Conservation (phyloP, 148 eudicot genomes). For the Heliosperma pusillum region DNA sequence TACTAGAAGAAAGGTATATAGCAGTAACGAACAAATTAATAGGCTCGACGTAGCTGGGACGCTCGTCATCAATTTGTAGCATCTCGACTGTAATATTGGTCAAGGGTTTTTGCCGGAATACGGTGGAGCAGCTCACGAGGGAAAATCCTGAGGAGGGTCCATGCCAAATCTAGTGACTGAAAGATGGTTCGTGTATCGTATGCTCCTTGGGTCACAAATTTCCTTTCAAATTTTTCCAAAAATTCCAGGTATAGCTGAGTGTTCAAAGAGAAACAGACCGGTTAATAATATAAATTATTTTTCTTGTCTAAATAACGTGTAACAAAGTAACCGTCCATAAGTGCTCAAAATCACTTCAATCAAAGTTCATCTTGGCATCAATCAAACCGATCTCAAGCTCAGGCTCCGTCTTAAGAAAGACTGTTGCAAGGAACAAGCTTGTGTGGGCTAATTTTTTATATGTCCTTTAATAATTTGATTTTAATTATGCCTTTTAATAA, state of each 20-base stretch:
- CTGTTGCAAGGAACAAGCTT: too few relatives aligned
- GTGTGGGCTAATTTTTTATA: too few relatives aligned
- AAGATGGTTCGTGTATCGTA: constrained; percentile 92
- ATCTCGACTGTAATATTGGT: constrained; percentile 84
- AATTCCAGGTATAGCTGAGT: constrained; percentile 87
- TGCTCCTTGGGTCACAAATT: constrained; percentile 94
- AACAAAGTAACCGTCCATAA: too few relatives aligned
- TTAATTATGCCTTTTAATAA: too few relatives aligned
- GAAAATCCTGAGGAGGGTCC: constrained; percentile 94
- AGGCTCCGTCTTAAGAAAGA: too few relatives aligned
- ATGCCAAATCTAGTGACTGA: constrained; percentile 96
- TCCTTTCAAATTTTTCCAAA: constrained; percentile 96
- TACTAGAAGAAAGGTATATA: constrained; percentile 10
- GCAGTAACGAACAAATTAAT: constrained; percentile 23
- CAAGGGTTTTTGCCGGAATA: constrained; percentile 99
- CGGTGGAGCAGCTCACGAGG: constrained; percentile 99
- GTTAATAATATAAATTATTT: not conserved
- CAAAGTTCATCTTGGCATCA: too few relatives aligned
- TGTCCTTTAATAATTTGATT: too few relatives aligned
- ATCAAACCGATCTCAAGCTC: too few relatives aligned
- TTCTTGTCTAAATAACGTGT: too few relatives aligned
- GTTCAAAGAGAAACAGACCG: not conserved
- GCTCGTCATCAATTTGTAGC: constrained; percentile 46
- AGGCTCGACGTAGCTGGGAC: not conserved
- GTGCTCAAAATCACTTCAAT: not conserved